Conservation (phyloP, 2,329 filamentous ascomycete species). For the Colletotrichum zoysiae region DNA sequence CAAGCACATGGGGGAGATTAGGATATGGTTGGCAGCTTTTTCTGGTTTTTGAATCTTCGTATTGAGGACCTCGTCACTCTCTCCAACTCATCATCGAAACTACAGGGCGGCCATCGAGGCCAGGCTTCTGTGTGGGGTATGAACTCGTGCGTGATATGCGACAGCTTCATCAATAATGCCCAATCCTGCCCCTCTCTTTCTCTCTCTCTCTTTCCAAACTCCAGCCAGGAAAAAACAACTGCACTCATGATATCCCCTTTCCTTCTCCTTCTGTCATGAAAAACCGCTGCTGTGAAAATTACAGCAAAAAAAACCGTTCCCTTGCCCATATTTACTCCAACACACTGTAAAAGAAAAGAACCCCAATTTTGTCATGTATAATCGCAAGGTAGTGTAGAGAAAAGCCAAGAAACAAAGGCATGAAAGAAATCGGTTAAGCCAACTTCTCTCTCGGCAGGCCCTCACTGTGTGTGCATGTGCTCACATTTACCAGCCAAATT, state of each 20-base stretch:
- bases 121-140: conserved; percentile 30
- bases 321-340: conserved; percentile 34
- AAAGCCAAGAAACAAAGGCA: neutral
- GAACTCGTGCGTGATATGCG: conserved; percentile 14
- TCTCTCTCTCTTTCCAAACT: neutral
- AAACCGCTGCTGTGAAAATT: conserved; percentile 18
- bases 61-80: neutral
- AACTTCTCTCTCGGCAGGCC: neutral
- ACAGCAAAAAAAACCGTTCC: neutral
- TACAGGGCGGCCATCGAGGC: conserved; percentile 30
- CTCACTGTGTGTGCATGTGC: neutral
- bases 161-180: neutral
- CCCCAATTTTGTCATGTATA: conserved; percentile 15
- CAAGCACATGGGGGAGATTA: neutral
- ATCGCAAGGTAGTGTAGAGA: conserved; percentile 5
- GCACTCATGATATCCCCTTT: neutral
- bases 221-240: neutral
- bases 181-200: neutral
- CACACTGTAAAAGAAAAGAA: neutral
- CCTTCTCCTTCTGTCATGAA: neutral
- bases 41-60: neutral
- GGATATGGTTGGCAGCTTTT: neutral
- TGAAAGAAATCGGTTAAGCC: neutral
- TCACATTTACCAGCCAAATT: conserved; percentile 57
- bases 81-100: neutral